Base-by-base conservation (phyloP, 306 rosid genomes). In the Carpinus fangiana region DNA sequence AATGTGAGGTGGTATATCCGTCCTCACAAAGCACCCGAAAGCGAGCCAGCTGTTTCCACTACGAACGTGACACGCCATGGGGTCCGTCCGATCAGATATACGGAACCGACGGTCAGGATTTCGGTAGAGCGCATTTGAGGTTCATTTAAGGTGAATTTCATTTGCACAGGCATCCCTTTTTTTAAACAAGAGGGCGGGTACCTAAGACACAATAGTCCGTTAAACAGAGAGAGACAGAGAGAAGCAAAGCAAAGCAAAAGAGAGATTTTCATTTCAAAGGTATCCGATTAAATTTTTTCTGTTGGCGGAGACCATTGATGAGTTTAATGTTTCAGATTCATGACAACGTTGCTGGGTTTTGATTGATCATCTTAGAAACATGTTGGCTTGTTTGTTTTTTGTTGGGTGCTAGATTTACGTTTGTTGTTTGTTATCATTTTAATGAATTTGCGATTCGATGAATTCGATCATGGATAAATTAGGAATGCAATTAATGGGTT, bases 1-100 rank as follows among this genome's bases (percentile, higher is more conserved):
- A 62, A 62, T 18, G 21, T 3, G 36, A 1, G 76, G 69, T 77
- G 85, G 85, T 41, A 74, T 17, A 78, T 50, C 36, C 64, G 85
- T 75, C 83, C 9, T 5, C n/a, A 2, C 12, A 5, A n/a, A 26
- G 54, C 66, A 72, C 78, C 88, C 82, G 78, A 93, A 87, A 88
- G 90, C 53, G 83, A 84, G 91, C 84, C 93, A 90, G 93, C 89
- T 93, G 91, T 86, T 86, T 85, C 85, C 89, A 86, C 79, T 77
- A 80, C 14, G 43, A 83, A 82, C 70, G 80, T 86, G 91, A 91
- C 82, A 84, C 81, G 87, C 81, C 43, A 77, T 71, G 83, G 84
- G 82, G 84, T 70, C 88, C 78, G 82, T 62, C 69, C 47, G 83
- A 84, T 87, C 38, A 73, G 80, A 90, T 72, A 78, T 77, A 85